phyloP scores from a whole-genome alignment of 441 rosid species.

The Metrosideros polymorpha region DNA sequence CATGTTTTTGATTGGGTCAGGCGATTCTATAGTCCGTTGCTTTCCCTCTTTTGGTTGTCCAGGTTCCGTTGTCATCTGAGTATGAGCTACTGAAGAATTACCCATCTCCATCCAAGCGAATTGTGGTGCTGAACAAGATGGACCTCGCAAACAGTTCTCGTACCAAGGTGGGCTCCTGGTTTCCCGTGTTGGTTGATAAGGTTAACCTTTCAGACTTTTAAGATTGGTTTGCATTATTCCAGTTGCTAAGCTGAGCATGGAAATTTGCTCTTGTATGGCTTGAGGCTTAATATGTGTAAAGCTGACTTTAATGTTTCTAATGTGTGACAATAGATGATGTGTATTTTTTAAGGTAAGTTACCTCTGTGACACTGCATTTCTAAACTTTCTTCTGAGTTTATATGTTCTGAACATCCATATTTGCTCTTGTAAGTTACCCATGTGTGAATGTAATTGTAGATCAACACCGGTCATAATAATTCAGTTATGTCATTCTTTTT shows the following conservation, averaged over 20 bases:
- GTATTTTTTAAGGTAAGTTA: not conserved
- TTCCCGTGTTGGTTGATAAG: not conserved
- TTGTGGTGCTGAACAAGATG: conserved; percentile 51
- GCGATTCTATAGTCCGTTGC: not conserved
- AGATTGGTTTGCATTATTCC: not conserved
- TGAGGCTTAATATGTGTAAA: not conserved
- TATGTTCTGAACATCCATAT: not conserved
- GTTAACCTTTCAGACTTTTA: not conserved
- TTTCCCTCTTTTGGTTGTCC: not conserved
- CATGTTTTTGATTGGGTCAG: not conserved
- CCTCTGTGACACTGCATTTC: not conserved
- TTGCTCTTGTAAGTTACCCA: not conserved
- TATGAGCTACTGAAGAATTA: conserved; percentile 27
- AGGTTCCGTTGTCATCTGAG: conserved; percentile 58
- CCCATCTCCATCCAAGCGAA: conserved; percentile 15
- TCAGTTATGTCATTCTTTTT: not conserved
- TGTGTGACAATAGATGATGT: not conserved
- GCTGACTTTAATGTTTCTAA: not conserved
- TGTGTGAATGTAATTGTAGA: not conserved
- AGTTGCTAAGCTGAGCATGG: not conserved
- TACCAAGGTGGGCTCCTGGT: conserved; percentile 14
- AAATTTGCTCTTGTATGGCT: not conserved
- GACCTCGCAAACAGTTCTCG: conserved; percentile 52
- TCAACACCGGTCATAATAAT: not conserved
- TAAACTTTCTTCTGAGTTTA: not conserved